Evolutionary conservation across 495 filamentous ascomycete genomes (phyloP).

Genomic region (Neurospora sp.): DNA sequence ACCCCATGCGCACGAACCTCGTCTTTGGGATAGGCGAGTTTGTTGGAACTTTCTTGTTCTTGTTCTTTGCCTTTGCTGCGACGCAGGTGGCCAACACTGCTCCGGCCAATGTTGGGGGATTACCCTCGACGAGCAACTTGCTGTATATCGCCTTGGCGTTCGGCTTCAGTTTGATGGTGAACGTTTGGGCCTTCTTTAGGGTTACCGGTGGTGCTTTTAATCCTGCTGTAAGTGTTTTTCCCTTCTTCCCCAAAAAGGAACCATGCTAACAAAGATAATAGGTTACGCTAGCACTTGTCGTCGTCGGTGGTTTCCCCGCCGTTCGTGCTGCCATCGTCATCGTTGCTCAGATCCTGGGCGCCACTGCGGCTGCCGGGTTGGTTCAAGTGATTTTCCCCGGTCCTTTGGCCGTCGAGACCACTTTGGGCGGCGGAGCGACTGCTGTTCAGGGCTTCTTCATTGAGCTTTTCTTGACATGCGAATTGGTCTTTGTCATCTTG

Average conservation of each 20-base stretch:
- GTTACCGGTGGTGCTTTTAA: conserved; percentile 76
- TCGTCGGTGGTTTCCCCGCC: conserved; percentile 44
- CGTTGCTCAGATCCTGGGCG: conserved; percentile 45
- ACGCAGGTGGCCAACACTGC: conserved; percentile 60
- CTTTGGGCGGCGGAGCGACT: conserved; percentile 44
- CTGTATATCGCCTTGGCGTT: conserved; percentile 65
- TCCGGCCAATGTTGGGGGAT: neutral
- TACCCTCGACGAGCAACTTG: conserved; percentile 34
- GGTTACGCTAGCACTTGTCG: conserved; percentile 45
- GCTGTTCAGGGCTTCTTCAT: conserved; percentile 61
- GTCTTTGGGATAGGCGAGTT: conserved; percentile 61
- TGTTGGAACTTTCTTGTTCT: conserved; percentile 72
- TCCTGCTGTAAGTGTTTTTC: conserved; percentile 42
- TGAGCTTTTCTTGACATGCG: conserved; percentile 69
- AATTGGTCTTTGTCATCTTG: conserved; percentile 69
- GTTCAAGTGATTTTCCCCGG: conserved; percentile 55
- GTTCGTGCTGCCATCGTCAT: conserved; percentile 42
- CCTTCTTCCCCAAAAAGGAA: conserved; percentile 19
- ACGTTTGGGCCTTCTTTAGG: conserved; percentile 80
- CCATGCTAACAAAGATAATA: conserved; percentile 23
- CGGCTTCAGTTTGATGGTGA: conserved; percentile 66
- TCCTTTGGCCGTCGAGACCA: conserved; percentile 48
- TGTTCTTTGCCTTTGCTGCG: conserved; percentile 72
- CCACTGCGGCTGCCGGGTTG: conserved; percentile 48
- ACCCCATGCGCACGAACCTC: conserved; percentile 32